Base-by-base conservation (phyloP, 306 rosid species). In the Pueraria montana region DNA sequence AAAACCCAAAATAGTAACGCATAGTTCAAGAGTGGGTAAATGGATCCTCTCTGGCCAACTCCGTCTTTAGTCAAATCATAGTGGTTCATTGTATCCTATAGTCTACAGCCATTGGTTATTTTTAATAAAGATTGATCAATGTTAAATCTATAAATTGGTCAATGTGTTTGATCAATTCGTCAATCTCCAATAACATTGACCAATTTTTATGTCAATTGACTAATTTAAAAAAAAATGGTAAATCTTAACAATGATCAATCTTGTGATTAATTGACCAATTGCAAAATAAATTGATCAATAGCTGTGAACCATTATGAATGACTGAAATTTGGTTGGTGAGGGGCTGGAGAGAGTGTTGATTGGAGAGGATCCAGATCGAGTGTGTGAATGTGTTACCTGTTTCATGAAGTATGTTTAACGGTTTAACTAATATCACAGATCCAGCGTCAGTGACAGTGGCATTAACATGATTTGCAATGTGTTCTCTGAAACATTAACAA, bases 391-490 rank as follows among this genome's bases (percentile, higher is more conserved):
- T 53, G 34, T 53, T 24, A 7, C 63, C 17, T 75, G 55, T 80
- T 66, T 43, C 20, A n/a, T 18, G 30, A 18, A 24, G 3, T 58
- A 4, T 34, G 23, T 21, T 80, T 42, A 61, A 80, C 26, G 36
- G 40, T 40, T 77, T 59, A 16, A 23, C 77, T 89, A 9, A 75
- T 74, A 58, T 84, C 78, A 30, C 94, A 96, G 99, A 84, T 96
- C 99, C 71, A 91, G 98, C 87, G 79, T 96, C 74, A 96, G 91
- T 85, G 99, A 96, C 87, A 87, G 94, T 83, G 99, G 98, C 84
- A 82, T 96, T 79, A 97, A 96, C 81, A 96, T 96, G 80, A 96
- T 96, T 83, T 96, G 98, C 89, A 94, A 89, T 80, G 97, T 89
- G 72, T 91, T 91, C 84, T 91, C 99, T 45, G 95, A 90, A 67